Percentiles rank a stretch among this genome's conserved stretches.
phyloP scores from a whole-genome alignment of 345 rosid species.

The Hibiscus mutabilis region DNA sequence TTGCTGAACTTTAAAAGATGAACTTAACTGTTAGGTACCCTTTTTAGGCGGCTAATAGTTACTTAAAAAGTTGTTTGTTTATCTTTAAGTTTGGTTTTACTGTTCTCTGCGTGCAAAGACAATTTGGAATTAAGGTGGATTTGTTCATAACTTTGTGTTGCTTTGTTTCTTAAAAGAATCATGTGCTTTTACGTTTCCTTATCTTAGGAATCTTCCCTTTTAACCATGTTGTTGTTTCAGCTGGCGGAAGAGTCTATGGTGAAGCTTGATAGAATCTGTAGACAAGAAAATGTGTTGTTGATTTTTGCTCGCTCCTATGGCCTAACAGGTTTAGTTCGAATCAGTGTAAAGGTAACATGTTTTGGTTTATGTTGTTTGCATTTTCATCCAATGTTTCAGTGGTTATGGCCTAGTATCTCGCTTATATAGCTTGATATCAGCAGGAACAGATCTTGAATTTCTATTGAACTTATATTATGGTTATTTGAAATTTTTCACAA shows the following conservation, averaged over 20 bases:
- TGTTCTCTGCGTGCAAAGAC: not conserved
- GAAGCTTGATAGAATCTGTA: conserved; percentile 78
- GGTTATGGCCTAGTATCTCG: not conserved
- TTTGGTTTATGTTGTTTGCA: not conserved
- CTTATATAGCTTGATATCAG: not conserved
- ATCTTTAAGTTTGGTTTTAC: not conserved
- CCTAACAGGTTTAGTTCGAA: conserved; percentile 80
- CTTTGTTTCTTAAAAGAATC: not conserved
- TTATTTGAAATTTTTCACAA: not conserved
- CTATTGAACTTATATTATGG: not conserved
- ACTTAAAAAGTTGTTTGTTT: not conserved
- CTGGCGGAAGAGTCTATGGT: conserved; percentile 77
- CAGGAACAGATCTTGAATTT: not conserved
- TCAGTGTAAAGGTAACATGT: conserved; percentile 70
- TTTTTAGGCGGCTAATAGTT: not conserved
- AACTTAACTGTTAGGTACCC: not conserved
- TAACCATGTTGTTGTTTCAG: conserved; percentile 37
- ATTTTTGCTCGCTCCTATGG: conserved; percentile 95
- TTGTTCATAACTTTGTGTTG: not conserved
- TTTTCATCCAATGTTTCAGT: not conserved
- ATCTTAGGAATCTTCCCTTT: not conserved
- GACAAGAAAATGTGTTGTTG: conserved; percentile 80
- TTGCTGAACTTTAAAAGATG: not conserved
- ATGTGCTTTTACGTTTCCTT: not conserved
- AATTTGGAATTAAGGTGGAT: not conserved